Percentiles rank a stretch among this genome's conserved stretches.
Evolutionary conservation across 2,329 filamentous ascomycete species (phyloP).

Genomic region (Rhynchosporium secalis): DNA sequence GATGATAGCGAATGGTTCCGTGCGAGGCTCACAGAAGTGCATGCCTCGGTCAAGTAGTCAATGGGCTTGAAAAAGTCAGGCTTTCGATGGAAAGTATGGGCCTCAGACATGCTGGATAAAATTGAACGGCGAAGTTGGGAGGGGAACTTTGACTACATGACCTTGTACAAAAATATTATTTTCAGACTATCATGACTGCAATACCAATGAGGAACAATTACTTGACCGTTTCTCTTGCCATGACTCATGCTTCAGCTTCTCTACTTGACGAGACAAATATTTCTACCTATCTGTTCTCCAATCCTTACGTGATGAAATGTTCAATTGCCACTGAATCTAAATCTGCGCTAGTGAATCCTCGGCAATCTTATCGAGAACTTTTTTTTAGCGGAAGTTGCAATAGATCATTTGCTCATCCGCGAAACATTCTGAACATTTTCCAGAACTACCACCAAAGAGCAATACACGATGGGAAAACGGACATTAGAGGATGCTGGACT

Average conservation of each 20-base stretch:
- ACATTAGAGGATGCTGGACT: constrained; percentile 37
- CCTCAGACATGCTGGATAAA: constrained; percentile 6
- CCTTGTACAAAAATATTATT: constrained; percentile 8
- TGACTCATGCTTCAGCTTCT: neutral
- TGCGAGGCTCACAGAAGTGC: neutral
- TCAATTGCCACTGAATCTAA: neutral
- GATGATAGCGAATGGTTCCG: constrained; percentile 10
- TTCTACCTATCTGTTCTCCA: neutral
- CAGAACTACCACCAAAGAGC: constrained; percentile 7
- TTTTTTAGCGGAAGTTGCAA: constrained; percentile 10
- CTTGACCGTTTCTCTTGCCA: constrained; percentile 7
- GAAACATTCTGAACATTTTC: constrained; percentile 5
- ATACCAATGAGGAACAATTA: constrained; percentile 6
- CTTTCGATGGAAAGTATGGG: neutral
- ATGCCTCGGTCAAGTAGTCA: constrained; percentile 1
- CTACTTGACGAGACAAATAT: no score
- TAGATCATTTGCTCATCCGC: neutral
- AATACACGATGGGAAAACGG: constrained; percentile 37
- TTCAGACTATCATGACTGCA: constrained; percentile 1
- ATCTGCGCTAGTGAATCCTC: neutral
- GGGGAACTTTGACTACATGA: constrained; percentile 4
- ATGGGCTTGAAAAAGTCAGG: neutral
- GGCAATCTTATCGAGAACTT: constrained; percentile 9
- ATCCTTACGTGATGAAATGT: neutral
- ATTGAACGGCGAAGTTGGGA: neutral